phyloP scores from a whole-genome alignment of 129 eudicot genomes.

The Escallonia rubra region DNA sequence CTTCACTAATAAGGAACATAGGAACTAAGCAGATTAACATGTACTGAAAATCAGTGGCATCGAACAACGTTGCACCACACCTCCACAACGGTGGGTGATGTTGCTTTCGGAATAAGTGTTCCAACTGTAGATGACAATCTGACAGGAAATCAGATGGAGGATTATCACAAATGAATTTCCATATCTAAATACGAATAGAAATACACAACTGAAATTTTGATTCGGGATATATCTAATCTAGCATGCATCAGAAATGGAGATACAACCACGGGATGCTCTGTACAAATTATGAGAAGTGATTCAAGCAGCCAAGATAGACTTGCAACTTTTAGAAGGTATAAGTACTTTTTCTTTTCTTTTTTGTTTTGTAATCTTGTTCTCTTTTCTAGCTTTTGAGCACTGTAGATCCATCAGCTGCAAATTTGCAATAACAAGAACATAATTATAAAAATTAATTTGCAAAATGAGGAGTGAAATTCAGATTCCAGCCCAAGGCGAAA shows the following conservation, averaged over 20 bases:
- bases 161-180: not conserved
- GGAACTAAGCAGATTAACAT: not conserved
- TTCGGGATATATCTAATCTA: no score
- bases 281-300: no score
- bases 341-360: no score
- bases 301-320: no score
- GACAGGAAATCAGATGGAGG: conserved; percentile 29
- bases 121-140: conserved; percentile 41
- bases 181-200: no score
- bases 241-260: no score
- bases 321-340: no score
- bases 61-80: conserved; percentile 25
- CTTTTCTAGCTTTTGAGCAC: no score
- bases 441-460: not conserved
- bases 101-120: conserved; percentile 49
- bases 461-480: not conserved
- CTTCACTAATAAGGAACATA: not conserved
- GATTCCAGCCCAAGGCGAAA: not conserved
- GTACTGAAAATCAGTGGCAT: not conserved
- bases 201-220: no score
- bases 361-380: no score
- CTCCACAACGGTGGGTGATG: conserved; percentile 68
- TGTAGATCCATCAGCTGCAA: no score
- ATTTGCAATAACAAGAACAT: not conserved
- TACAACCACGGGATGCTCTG: no score